Conservation (phyloP, 345 rosid genomes). For the Syzygium jambos region DNA sequence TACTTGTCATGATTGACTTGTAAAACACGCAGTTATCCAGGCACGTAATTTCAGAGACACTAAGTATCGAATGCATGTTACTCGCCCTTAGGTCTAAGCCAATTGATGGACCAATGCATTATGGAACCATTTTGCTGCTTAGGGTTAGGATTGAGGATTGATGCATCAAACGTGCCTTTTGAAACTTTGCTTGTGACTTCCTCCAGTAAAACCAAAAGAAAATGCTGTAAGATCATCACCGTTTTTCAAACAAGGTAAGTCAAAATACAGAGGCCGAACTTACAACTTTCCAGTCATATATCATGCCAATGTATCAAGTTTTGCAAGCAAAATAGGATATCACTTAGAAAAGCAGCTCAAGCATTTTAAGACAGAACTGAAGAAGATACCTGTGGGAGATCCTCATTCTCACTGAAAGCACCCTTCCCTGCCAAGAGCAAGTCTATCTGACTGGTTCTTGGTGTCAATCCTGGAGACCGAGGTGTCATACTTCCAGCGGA, state of each 20-base stretch:
- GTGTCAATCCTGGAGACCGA: constrained; percentile 90
- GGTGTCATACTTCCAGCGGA: constrained; percentile 99
- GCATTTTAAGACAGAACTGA: background rate
- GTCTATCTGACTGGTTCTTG: constrained; percentile 87
- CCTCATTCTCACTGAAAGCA: constrained; percentile 71
- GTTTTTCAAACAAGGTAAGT: background rate
- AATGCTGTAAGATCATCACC: background rate
- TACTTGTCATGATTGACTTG: background rate
- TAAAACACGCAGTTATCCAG: background rate
- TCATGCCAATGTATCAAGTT: background rate
- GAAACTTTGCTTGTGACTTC: background rate
- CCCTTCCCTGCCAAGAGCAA: constrained; percentile 79
- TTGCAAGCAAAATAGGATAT: background rate
- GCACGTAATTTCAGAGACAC: background rate
- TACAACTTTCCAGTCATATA: background rate
- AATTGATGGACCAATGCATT: background rate
- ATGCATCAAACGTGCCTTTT: background rate
- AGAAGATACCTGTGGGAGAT: constrained; percentile 69
- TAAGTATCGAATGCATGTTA: background rate
- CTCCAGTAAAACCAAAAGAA: background rate
- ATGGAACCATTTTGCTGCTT: background rate
- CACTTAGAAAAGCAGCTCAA: background rate
- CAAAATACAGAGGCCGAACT: background rate
- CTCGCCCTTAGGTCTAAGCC: background rate
- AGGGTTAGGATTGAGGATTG: background rate